A percentile compares a stretch with the other conserved stretches of the same genome.
Conservation (phyloP, 1,284 basidiomycete species). For the Albatrellus sp. region DNA sequence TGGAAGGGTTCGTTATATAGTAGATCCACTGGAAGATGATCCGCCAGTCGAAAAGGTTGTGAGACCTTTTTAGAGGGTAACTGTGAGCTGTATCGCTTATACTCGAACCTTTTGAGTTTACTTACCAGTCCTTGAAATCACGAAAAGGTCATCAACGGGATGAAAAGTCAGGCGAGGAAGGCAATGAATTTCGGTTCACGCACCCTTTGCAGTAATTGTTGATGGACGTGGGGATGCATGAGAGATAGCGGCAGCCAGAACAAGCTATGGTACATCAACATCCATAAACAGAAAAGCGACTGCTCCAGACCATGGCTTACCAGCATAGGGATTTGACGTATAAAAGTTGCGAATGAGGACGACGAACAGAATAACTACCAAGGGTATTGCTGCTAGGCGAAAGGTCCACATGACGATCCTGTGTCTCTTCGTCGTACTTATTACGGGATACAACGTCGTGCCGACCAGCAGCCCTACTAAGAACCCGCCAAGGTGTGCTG, state of each 20-base stretch:
- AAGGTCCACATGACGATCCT: constrained; percentile 64
- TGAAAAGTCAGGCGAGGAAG: too few relatives aligned
- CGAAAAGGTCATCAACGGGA: too few relatives aligned
- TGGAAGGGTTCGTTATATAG: too few relatives aligned
- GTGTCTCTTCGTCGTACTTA: constrained; percentile 67
- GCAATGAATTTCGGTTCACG: constrained; percentile 8
- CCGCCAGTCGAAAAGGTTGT: too few relatives aligned
- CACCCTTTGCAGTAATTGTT: constrained; percentile 74
- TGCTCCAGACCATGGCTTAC: constrained; percentile 24
- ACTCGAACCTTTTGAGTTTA: too few relatives aligned
- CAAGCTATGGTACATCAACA: constrained; percentile 41
- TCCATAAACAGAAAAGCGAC: not conserved
- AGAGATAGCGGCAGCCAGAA: constrained; percentile 81
- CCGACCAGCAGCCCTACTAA: constrained; percentile 77
- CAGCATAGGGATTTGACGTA: constrained; percentile 68
- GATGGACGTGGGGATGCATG: constrained; percentile 68
- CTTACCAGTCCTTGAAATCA: too few relatives aligned
- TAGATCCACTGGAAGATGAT: too few relatives aligned
- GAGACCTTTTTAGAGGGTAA: too few relatives aligned
- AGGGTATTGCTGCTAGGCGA: constrained; percentile 60
- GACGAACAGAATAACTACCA: constrained; percentile 74
- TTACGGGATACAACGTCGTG: constrained; percentile 82
- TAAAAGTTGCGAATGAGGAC: constrained; percentile 85
- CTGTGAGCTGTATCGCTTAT: too few relatives aligned
- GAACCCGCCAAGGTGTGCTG: constrained; percentile 70